Conservation (phyloP, 345 rosid genomes). For the Sonneratia alba region DNA sequence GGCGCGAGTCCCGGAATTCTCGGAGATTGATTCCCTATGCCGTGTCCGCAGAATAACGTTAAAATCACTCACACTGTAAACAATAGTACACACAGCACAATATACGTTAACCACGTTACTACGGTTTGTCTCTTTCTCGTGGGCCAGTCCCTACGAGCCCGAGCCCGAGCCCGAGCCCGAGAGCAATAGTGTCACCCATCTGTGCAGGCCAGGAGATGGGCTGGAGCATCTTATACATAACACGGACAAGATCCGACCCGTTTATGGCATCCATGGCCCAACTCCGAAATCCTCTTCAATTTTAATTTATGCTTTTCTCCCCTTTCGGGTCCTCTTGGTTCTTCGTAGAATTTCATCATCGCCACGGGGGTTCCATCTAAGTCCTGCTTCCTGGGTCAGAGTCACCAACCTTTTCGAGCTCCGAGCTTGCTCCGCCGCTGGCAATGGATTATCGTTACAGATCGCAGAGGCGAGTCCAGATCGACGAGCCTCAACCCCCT, state of each 20-base stretch:
- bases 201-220: background rate
- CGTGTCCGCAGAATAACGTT: no score
- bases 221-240: background rate
- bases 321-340: background rate
- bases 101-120: no score
- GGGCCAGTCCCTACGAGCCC: no score
- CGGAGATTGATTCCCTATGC: no score
- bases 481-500: conserved; percentile 34
- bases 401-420: background rate
- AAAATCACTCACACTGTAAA: no score
- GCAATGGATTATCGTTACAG: conserved; percentile 3
- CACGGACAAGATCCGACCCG: background rate
- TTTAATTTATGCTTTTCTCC: background rate
- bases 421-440: background rate
- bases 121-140: no score
- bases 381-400: background rate
- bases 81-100: no score
- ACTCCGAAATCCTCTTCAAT: background rate
- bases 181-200: background rate
- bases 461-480: conserved; percentile 35
- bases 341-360: background rate
- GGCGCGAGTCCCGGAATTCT: no score
- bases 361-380: background rate
- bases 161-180: no score
- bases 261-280: background rate